phyloP scores from a whole-genome alignment of 306 rosid species.

The Rosa rugosa region DNA sequence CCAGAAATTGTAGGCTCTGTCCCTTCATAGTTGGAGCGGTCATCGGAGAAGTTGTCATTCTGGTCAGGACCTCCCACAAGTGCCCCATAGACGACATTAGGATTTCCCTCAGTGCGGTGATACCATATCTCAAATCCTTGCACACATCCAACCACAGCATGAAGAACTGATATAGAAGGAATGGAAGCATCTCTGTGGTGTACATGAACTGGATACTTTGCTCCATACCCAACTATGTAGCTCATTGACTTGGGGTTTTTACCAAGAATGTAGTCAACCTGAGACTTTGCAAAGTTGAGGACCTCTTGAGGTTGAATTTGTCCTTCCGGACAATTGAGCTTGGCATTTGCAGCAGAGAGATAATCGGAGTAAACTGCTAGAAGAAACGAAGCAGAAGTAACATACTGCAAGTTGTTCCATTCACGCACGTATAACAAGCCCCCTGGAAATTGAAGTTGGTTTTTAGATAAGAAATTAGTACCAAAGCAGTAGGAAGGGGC shows the following conservation, averaged over 20 bases:
- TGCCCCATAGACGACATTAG: slow-evolving; percentile 66
- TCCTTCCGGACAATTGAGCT: slow-evolving; percentile 71
- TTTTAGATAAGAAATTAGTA: background rate
- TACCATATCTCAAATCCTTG: slow-evolving; percentile 81
- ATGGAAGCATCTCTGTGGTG: slow-evolving; percentile 92
- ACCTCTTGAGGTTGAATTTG: slow-evolving; percentile 68
- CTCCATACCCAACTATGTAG: slow-evolving; percentile 77
- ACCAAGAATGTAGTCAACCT: slow-evolving; percentile 86
- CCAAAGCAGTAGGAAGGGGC: background rate
- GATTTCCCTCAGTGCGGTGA: slow-evolving; percentile 49
- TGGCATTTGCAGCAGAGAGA: slow-evolving; percentile 53
- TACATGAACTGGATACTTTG: slow-evolving; percentile 59
- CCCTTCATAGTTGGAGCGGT: slow-evolving; percentile 78
- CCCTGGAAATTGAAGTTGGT: slow-evolving; percentile 32
- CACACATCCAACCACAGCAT: slow-evolving; percentile 53
- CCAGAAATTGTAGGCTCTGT: slow-evolving; percentile 83
- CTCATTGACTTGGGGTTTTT: slow-evolving; percentile 68
- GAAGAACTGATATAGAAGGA: slow-evolving; percentile 45
- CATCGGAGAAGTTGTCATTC: slow-evolving; percentile 61
- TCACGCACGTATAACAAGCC: slow-evolving; percentile 69
- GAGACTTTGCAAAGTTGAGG: slow-evolving; percentile 64
- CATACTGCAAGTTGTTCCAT: slow-evolving; percentile 95
- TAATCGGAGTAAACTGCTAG: slow-evolving; percentile 63
- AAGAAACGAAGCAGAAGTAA: slow-evolving; percentile 68
- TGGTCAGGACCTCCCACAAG: slow-evolving; percentile 84